Percentiles rank a stretch among this genome's conserved stretches.
These are phyloP conservation scores for Heracleum sosnowskyi DNA, from an alignment of 129 eudicot genomes.

Conservation along the genomic window DNA sequence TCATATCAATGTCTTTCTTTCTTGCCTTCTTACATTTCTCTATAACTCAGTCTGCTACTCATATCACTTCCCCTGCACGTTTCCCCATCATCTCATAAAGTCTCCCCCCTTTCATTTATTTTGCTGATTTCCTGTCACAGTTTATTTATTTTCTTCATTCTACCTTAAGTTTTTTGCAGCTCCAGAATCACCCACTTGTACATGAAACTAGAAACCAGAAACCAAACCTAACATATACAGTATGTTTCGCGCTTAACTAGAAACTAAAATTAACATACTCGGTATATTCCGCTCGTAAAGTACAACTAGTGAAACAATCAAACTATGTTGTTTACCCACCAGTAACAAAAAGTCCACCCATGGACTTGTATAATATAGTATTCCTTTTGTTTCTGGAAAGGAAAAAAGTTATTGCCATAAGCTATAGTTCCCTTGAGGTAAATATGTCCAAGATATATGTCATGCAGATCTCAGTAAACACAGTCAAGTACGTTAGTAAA, in stretches of 20 bases:
- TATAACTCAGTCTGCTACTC: neutral
- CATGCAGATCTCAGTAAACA: neutral
- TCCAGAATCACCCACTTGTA: neutral
- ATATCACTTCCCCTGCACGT: conserved; percentile 10
- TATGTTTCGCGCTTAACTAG: neutral
- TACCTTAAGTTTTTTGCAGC: neutral
- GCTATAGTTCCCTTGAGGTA: conserved; percentile 1
- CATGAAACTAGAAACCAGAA: neutral
- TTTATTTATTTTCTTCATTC: neutral
- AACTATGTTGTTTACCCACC: neutral
- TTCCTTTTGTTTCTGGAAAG: conserved; percentile 2
- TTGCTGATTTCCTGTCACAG: neutral
- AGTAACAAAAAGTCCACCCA: neutral
- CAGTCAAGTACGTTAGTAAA: neutral
- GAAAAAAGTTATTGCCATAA: neutral
- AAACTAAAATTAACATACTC: neutral
- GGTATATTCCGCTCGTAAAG: neutral
- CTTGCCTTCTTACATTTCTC: conserved; percentile 8
- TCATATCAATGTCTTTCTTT: conserved; percentile 20
- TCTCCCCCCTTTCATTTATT: neutral
- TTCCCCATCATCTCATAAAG: conserved; percentile 13
- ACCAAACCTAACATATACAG: neutral
- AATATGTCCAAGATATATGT: conserved; percentile 1
- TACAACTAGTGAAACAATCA: neutral
- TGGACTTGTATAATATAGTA: neutral